Base-by-base conservation (phyloP, 2,329 filamentous ascomycete genomes). In the Scleromitrula shiraiana region DNA sequence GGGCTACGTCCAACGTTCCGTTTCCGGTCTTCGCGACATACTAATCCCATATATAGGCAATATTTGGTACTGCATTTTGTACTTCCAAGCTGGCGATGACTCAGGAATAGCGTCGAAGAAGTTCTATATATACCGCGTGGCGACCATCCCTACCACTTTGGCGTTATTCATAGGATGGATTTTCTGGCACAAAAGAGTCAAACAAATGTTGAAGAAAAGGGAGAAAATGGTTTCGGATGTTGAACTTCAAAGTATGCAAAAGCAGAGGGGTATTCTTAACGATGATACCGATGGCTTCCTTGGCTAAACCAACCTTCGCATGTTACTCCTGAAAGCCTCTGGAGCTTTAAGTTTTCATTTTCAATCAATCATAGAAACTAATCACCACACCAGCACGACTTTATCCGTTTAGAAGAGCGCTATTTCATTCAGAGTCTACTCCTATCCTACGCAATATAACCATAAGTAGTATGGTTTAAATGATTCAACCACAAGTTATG, bases 1-100 rank as follows among this genome's bases (percentile, higher is more conserved):
- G 6, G n/a, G 20, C 6, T 8, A 1, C 12, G 7, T 1, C 0
- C 12, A 26, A 8, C 10, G 3, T 7, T 1, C n/a, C 7, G 2
- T 10, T 38, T 38, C 9, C 10, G 9, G 9, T n/a, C 15, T 22
- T 17, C 0, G 6, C 4, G 14, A 1, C 20, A 0, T 1, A 4
- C 15, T 37, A n/a, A 29, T 14, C 6, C 5, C 2, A 40, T 12
- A 23, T 15, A 22, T 5, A 46, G 35, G 35, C 26, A 20, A 32
- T 46, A 20, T 46, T 46, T 20, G 39, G 43, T 19, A 39, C n/a
- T 8, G 24, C 26, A 0, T 39, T 46, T 2, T 32, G 36, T 20
- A 46, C 12, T 46, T 39, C 1, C 43, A 46, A 10, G 7, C 20
- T n/a, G 43, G 26, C 14, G 26, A 20, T 24, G 7, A 26, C 12